Conservation (phyloP, 2,329 filamentous ascomycete genomes). For the Aspergillus sp. region DNA sequence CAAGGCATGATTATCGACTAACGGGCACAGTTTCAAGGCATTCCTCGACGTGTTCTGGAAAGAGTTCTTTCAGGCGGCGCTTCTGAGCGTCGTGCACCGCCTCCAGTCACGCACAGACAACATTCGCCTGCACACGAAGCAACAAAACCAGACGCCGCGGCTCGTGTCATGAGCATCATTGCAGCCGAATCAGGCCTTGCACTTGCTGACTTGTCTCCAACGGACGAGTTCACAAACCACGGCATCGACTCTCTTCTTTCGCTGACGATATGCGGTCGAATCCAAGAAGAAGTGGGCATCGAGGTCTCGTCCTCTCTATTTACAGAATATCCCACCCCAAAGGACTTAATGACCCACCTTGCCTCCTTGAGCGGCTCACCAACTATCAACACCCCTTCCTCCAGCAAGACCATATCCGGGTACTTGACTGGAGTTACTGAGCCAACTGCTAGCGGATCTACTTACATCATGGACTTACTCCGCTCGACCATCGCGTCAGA, state of each 20-base stretch:
- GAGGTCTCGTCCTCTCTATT: slow-evolving; percentile 61
- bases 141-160: slow-evolving; percentile 18
- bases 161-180: slow-evolving; percentile 40
- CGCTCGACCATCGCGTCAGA: slow-evolving; percentile 8
- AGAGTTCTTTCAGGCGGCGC: background rate
- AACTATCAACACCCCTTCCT: background rate
- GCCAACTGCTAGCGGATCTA: background rate
- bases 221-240: slow-evolving; percentile 62
- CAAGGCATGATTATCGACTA: background rate
- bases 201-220: slow-evolving; percentile 55
- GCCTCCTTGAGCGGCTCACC: background rate
- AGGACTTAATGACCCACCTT: slow-evolving; percentile 36
- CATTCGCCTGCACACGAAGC: background rate
- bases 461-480: background rate
- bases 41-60: slow-evolving; percentile 7
- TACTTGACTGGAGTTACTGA: background rate
- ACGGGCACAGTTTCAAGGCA: slow-evolving; percentile 5
- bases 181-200: slow-evolving; percentile 55
- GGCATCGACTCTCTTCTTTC: slow-evolving; percentile 63
- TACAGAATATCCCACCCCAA: slow-evolving; percentile 60
- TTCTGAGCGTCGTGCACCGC: background rate
- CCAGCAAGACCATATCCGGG: background rate
- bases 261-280: slow-evolving; percentile 60
- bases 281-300: slow-evolving; percentile 61
- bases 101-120: background rate